A percentile compares a stretch with the other conserved stretches of the same genome.
phyloP scores from a whole-genome alignment of 164 flowering plant genomes.

The Annona cherimola region DNA sequence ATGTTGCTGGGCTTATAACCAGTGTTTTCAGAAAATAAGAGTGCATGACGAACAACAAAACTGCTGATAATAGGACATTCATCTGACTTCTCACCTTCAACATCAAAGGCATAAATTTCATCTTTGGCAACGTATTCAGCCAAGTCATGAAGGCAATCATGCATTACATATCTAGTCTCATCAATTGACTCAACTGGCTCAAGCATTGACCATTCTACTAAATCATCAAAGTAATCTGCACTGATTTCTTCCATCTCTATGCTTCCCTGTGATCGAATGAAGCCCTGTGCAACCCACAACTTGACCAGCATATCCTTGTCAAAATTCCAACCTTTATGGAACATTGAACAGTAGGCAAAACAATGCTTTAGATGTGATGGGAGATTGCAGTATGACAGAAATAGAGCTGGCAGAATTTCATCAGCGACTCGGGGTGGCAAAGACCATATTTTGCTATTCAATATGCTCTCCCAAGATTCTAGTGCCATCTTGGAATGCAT shows the following conservation, averaged over 20 bases:
- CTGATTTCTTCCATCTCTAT: constrained; percentile 13
- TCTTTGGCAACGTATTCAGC: too few species aligned
- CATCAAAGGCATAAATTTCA: too few species aligned
- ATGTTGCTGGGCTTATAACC: too few species aligned
- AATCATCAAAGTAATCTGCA: constrained; percentile 10
- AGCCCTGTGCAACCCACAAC: constrained; percentile 20
- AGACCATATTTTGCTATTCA: constrained; percentile 14
- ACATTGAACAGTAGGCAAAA: constrained; percentile 20
- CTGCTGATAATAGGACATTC: too few species aligned
- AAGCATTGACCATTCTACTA: constrained; percentile 7
- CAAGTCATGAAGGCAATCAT: too few species aligned
- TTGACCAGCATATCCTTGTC: constrained; percentile 11
- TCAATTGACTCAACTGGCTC: neutral
- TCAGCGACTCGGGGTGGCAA: neutral
- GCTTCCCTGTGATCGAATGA: constrained; percentile 3
- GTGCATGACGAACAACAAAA: too few species aligned
- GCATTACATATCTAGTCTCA: neutral
- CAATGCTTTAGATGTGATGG: constrained; percentile 17
- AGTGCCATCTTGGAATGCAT: constrained; percentile 4
- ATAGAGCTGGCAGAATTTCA: constrained; percentile 8
- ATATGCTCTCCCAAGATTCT: constrained; percentile 11
- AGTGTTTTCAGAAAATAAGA: too few species aligned
- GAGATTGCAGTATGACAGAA: constrained; percentile 12
- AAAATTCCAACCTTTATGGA: constrained; percentile 10
- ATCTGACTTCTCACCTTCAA: too few species aligned